Evolutionary conservation across 2,329 filamentous ascomycete species (phyloP).

Genomic region (Metarhizium rileyi): DNA sequence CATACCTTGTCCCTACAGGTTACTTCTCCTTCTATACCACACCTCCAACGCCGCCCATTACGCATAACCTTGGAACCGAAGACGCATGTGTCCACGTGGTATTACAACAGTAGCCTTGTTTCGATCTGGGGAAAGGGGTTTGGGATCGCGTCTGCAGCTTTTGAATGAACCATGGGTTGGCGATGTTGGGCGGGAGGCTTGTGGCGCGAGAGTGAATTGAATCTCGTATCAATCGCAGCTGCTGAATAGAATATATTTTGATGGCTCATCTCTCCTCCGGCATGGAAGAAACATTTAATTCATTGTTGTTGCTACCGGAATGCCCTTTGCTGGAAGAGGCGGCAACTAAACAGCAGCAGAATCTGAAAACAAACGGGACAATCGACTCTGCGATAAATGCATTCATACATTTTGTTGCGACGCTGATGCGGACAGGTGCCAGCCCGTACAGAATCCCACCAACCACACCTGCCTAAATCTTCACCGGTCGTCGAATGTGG

Average conservation of each 20-base stretch:
- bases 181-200: no score
- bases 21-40: conserved; percentile 20
- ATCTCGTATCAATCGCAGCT: no score
- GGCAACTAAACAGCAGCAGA: background rate
- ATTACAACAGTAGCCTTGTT: background rate
- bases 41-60: conserved; percentile 13
- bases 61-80: conserved; percentile 11
- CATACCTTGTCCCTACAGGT: background rate
- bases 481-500: background rate
- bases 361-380: background rate
- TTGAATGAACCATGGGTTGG: background rate
- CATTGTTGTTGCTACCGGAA: no score
- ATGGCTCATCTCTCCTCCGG: no score
- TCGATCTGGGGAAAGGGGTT: background rate
- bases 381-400: conserved; percentile 2
- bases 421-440: background rate
- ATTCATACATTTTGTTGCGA: background rate
- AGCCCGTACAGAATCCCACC: background rate
- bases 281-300: no score
- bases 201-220: no score
- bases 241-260: no score
- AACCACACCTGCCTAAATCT: background rate
- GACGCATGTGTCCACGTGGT: conserved; percentile 4
- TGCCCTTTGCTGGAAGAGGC: no score
- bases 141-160: background rate